Conservation (phyloP, 495 filamentous ascomycete genomes). For the Aspergillus affinis region DNA sequence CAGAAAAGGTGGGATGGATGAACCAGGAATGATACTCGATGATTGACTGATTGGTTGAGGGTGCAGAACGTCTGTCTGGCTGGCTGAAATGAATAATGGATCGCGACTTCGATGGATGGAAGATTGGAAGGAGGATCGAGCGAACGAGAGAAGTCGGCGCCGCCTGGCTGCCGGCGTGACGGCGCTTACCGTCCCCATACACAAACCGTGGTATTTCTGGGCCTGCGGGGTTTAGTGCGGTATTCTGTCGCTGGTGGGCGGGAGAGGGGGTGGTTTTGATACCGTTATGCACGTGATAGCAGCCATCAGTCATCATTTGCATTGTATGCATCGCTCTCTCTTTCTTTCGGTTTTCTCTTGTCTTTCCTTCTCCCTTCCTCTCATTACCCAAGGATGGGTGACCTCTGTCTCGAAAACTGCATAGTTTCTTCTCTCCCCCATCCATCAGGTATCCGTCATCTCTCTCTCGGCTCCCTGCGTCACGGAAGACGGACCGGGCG, state of each 20-base stretch:
- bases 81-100: background rate
- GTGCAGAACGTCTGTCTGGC: background rate
- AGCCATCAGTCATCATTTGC: background rate
- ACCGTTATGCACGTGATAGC: slow-evolving; percentile 22
- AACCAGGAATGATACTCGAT: slow-evolving; percentile 2
- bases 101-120: slow-evolving; percentile 4
- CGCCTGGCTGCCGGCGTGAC: background rate
- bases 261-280: slow-evolving; percentile 13
- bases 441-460: background rate
- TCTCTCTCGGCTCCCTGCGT: background rate
- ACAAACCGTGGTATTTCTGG: background rate
- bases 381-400: too few relatives aligned
- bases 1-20: slow-evolving; percentile 2
- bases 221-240: slow-evolving; percentile 1
- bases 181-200: background rate
- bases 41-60: slow-evolving; percentile 14
- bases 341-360: too few relatives aligned
- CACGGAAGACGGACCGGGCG: background rate
- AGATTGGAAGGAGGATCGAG: slow-evolving; percentile 5
- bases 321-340: background rate
- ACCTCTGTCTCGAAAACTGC: too few relatives aligned
- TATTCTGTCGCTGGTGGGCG: background rate
- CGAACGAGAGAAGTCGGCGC: slow-evolving; percentile 2
- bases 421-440: too few relatives aligned
- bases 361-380: background rate